Base-by-base conservation (phyloP, 805 yeast species). In the Zygotorulaspora florentina region DNA sequence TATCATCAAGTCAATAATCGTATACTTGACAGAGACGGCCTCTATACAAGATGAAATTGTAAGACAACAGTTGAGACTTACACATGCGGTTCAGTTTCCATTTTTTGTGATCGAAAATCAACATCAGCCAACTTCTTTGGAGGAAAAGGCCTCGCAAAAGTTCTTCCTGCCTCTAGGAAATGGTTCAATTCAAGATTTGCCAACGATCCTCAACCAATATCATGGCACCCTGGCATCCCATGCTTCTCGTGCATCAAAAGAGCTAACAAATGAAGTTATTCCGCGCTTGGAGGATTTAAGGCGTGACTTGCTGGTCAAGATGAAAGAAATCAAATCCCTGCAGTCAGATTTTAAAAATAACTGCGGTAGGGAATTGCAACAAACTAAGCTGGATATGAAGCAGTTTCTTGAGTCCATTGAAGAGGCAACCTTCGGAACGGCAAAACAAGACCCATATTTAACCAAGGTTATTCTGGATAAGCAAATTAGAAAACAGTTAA, bases 31-130 rank as follows among this genome's bases (percentile, higher is more conserved):
- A 50, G 96, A 89, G 58, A 82, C 81, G 33, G 88, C 87, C 8
- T 76, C 85, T 11, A 90, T 87, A 46, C 93, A 89, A 62, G 96
- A 90, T 64, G 96, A 90, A 61, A 77, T 87, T 13, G 81, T 86
- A 29, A 79, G 96, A 48, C 95, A 87, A 58, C 93, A 87, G 54
- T 67, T 83, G 41, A 71, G 96, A 41, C 73, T 89, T 37, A 86
- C 87, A 49, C 90, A 87, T 62, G 88, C 95, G 8, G 83, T 86
- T 15, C 70, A 71, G 47, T 71, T 70, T 55, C 69, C 73, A 12
- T 59, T 65, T 33, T 65, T 65, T 43, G 45, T 62, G 2, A 39
- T 58, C 1, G 65, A 61, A 31, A 60, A 57, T 42, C 62, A 60
- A 39, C 53, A 61, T 23, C 63, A 58, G 45, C 65, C 65, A 12